These are phyloP conservation scores for Clarkia xantiana DNA, from an alignment of 345 rosid genomes.

Conservation along the genomic window DNA sequence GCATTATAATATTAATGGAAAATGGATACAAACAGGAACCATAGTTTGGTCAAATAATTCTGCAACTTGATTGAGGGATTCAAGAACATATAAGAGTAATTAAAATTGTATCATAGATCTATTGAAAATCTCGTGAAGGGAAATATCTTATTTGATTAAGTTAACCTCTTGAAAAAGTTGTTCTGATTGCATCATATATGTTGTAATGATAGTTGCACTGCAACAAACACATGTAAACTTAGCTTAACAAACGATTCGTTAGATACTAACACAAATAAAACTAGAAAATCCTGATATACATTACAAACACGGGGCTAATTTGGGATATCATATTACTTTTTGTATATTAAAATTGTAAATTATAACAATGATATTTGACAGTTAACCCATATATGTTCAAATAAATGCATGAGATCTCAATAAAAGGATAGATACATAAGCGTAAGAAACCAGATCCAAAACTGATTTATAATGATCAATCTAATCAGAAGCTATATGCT, in stretches of 20 bases:
- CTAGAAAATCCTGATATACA: too few species aligned
- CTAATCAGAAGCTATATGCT: too few species aligned
- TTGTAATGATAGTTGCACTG: slow-evolving; percentile 76
- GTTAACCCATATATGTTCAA: too few species aligned
- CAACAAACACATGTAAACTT: slow-evolving; percentile 26
- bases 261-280: too few species aligned
- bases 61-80: slow-evolving; percentile 49
- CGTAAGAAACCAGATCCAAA: too few species aligned
- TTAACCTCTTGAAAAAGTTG: slow-evolving; percentile 49
- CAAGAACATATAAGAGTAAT: slow-evolving; percentile 37
- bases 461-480: too few species aligned
- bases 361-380: too few species aligned
- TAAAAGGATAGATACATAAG: too few species aligned
- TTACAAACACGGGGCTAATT: too few species aligned
- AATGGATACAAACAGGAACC: slow-evolving; percentile 29
- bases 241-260: neutral
- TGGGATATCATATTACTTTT: too few species aligned
- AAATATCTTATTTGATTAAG: slow-evolving; percentile 7
- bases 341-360: too few species aligned
- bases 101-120: neutral
- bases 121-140: neutral
- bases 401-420: too few species aligned
- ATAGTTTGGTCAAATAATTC: slow-evolving; percentile 70
- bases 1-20: slow-evolving; percentile 1
- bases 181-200: slow-evolving; percentile 68